Evolutionary conservation across 164 flowering plant genomes (phyloP).

Genomic region (Saururus chinensis): DNA sequence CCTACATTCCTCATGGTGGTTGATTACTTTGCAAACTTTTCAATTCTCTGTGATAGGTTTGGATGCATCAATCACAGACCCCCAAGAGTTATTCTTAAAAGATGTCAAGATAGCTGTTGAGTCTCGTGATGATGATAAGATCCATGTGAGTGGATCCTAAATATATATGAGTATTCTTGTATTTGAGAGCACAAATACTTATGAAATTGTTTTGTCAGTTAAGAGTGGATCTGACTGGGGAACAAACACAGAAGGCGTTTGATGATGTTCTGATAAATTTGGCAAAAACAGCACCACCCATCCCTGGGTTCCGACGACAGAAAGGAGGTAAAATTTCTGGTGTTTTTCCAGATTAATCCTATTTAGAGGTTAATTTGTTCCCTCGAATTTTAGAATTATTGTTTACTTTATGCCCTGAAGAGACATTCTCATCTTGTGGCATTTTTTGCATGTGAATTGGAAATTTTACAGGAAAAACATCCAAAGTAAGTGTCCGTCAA

Average conservation of each 20-base stretch:
- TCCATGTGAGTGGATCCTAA: constrained; percentile 26
- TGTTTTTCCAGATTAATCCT: no score
- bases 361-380: background rate
- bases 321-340: constrained; percentile 52
- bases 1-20: background rate
- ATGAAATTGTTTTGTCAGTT: constrained; percentile 24
- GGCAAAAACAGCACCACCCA: constrained; percentile 66
- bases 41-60: constrained; percentile 26
- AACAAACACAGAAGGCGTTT: constrained; percentile 50
- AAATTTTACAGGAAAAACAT: constrained; percentile 52
- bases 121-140: constrained; percentile 40
- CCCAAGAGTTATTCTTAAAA: constrained; percentile 20
- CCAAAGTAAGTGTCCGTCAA: constrained; percentile 33
- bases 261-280: constrained; percentile 47
- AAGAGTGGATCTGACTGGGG: constrained; percentile 57
- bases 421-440: background rate
- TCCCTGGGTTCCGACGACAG: constrained; percentile 69
- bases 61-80: constrained; percentile 38
- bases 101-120: constrained; percentile 44
- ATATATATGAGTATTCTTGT: background rate
- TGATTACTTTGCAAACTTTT: background rate
- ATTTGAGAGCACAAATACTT: constrained; percentile 15
- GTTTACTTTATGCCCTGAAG: no score
- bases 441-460: constrained; percentile 24
- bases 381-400: background rate